These are phyloP conservation scores for Pezicula rhizophila DNA, from an alignment of 2,329 filamentous ascomycete genomes.

Conservation along the genomic window DNA sequence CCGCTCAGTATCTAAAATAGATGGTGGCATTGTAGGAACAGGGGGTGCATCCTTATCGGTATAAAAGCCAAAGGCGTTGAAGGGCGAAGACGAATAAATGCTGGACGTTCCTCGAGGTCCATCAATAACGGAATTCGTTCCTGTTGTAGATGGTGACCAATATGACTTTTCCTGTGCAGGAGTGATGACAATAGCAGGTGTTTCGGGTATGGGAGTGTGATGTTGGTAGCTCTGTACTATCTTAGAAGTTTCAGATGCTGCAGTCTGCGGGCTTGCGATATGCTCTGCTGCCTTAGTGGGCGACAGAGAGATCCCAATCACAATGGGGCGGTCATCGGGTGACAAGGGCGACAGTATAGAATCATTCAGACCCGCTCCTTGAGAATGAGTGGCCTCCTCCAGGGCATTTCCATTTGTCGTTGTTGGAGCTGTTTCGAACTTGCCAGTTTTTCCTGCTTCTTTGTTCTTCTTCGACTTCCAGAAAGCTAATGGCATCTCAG, in stretches of 20 bases:
- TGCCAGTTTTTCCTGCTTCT: conserved; percentile 5
- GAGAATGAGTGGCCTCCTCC: not conserved
- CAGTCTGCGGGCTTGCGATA: conserved; percentile 45
- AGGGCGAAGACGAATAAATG: conserved; percentile 52
- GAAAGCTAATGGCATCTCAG: conserved; percentile 16
- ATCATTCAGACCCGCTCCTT: not conserved
- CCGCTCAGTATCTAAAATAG: conserved; percentile 22
- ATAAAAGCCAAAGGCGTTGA: conserved; percentile 26
- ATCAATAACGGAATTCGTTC: conserved; percentile 7
- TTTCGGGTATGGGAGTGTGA: conserved; percentile 25
- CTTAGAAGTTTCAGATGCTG: conserved; percentile 19
- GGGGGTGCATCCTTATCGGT: conserved; percentile 44
- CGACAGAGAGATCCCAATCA: conserved; percentile 64
- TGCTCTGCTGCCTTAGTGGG: conserved; percentile 41
- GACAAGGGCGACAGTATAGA: conserved; percentile 38
- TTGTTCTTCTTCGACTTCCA: conserved; percentile 25
- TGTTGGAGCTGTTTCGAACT: conserved; percentile 4
- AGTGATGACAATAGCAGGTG: conserved; percentile 47
- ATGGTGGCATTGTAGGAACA: conserved; percentile 48
- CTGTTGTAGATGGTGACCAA: conserved; percentile 23
- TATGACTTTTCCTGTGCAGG: conserved; percentile 36
- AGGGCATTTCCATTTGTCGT: not conserved
- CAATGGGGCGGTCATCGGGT: conserved; percentile 63
- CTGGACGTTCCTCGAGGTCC: conserved; percentile 16
- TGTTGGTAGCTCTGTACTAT: conserved; percentile 18